phyloP scores from a whole-genome alignment of 2,329 filamentous ascomycete genomes.

The Arthrobotrys conoides region DNA sequence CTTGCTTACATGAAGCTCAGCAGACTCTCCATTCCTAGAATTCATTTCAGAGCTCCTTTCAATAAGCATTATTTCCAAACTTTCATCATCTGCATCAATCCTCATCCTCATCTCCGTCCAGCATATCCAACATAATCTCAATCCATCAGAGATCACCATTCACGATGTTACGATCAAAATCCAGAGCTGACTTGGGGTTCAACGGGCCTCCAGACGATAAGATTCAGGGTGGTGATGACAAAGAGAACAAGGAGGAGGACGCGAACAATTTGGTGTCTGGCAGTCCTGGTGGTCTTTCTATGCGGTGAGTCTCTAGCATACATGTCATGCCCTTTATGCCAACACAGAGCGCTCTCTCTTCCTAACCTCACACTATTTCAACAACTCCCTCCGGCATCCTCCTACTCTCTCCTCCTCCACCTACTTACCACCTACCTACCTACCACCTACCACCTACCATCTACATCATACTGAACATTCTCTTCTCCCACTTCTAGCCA shows the following conservation, averaged over 20 bases:
- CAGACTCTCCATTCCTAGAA: not conserved
- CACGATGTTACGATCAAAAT: constrained; percentile 20
- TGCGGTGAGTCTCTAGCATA: constrained; percentile 18
- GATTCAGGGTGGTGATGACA: not conserved
- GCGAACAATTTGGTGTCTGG: not conserved
- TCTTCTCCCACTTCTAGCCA: constrained; percentile 8
- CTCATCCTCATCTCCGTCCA: not conserved
- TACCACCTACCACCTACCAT: not conserved
- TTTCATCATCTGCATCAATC: not conserved
- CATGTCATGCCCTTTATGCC: not conserved
- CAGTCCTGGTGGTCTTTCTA: constrained; percentile 12
- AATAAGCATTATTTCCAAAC: not conserved
- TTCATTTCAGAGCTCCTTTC: not conserved
- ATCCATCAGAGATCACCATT: not conserved
- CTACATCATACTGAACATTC: constrained; percentile 1
- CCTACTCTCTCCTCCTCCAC: not conserved
- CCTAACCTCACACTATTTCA: not conserved
- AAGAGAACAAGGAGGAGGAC: not conserved
- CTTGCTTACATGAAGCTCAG: not conserved
- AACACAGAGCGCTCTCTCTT: not conserved
- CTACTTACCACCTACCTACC: not conserved
- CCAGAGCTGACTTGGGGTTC: not conserved
- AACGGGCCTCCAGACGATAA: not conserved
- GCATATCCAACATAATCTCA: not conserved
- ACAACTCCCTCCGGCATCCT: not conserved